Evolutionary conservation across 257 asterid species (phyloP), one percentile per base, ranked within the genome.

Genomic region (Lycium barbarum): DNA sequence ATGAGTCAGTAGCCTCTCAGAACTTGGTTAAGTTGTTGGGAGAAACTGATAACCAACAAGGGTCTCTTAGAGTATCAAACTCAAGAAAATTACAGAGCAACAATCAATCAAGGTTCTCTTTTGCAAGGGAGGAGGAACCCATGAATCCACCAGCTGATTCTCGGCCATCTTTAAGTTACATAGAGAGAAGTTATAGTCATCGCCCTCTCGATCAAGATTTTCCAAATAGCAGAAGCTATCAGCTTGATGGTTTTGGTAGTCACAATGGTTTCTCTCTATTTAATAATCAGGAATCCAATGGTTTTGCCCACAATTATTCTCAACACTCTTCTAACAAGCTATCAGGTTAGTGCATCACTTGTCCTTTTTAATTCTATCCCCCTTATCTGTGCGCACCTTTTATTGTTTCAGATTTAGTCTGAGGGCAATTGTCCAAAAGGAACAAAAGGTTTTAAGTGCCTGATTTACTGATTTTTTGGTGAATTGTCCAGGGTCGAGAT

Each of bases 51-150:
- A 87, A 83, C 84, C 89, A 55, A 70, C 93, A 90, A 82, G 91
- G 90, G 80, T 86, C 93, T 85, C 89, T 86, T 82, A 92, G 92
- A 70, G 92, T 78, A 57, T 88, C 95, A 20, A 91, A 90, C 84
- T 90, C 97, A 0, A 89, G 92, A 90, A 95, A 93, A 92, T 82
- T 73, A 84, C 95, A 91, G 84, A 92, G 85, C 62, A 91, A 90
- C 89, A 91, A 83, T 86, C 98, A 95, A 79, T 97, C 99, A 38
- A 93, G 98, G 91, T 97, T 97, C 88, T 92, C 98, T 73, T 97
- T 95, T 91, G 99, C 99, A 40, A 90, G 99, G 90, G 99, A 93
- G 86, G 97, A 87, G 86, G 95, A 92, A 35, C 83, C 86, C 68
- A 81, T 74, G 79, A 76, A 83, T 66, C 92, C 85, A 45, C 87